Conservation (phyloP, 805 yeast species). For the Candida rishiriensis region DNA sequence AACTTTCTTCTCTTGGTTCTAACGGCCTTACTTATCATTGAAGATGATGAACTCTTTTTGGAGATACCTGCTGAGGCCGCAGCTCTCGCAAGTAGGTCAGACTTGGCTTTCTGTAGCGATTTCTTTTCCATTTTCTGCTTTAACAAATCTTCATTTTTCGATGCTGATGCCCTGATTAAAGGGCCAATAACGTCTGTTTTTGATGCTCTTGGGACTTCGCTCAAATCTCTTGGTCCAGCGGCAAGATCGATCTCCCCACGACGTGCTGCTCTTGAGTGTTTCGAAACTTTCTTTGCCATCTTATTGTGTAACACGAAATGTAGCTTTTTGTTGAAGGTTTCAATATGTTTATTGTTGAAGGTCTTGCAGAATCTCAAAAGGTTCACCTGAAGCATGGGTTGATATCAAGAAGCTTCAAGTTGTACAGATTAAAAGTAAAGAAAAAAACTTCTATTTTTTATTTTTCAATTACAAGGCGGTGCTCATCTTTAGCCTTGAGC, state of each 20-base stretch:
- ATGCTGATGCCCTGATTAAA: conserved; percentile 57
- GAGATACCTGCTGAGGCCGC: conserved; percentile 5
- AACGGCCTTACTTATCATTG: conserved; percentile 25
- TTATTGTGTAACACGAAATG: neutral
- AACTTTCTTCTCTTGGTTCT: conserved; percentile 43
- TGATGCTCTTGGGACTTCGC: conserved; percentile 53
- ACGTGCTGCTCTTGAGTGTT: conserved; percentile 75
- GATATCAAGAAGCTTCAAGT: no score
- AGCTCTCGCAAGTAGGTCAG: neutral
- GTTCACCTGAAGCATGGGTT: no score
- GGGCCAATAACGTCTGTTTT: conserved; percentile 57
- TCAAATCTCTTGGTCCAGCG: conserved; percentile 41
- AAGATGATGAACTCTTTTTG: conserved; percentile 21
- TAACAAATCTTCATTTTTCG: conserved; percentile 58
- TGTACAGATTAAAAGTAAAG: no score
- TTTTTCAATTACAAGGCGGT: no score
- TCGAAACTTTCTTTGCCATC: conserved; percentile 42
- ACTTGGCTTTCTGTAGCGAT: conserved; percentile 15
- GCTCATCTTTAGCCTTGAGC: no score
- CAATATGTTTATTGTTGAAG: no score
- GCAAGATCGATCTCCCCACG: conserved; percentile 47
- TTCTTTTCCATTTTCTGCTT: conserved; percentile 48
- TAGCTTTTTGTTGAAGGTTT: no score
- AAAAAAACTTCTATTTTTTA: no score
- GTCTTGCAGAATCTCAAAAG: no score